phyloP scores from a whole-genome alignment of 2,329 filamentous ascomycete species.

The Colletotrichum tamarilloi region DNA sequence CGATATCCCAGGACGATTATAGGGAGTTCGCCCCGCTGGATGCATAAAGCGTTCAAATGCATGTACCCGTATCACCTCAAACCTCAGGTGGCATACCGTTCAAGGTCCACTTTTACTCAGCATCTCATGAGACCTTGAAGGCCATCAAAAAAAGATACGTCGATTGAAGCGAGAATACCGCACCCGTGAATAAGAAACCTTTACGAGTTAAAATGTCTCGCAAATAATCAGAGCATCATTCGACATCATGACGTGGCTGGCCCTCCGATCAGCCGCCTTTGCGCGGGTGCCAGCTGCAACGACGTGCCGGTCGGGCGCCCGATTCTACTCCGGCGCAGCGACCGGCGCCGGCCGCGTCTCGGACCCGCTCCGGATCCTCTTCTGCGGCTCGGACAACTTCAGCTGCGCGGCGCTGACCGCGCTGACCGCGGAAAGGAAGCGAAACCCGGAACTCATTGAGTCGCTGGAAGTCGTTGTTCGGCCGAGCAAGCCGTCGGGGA shows the following conservation, averaged over 20 bases:
- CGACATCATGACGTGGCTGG: constrained; percentile 16
- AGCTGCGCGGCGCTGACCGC: constrained; percentile 82
- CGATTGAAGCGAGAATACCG: background rate
- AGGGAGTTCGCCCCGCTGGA: no score
- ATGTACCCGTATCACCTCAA: background rate
- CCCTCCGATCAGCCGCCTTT: constrained; percentile 1
- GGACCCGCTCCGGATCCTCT: constrained; percentile 83
- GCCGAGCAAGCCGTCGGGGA: constrained; percentile 80
- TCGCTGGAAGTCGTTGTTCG: constrained; percentile 89
- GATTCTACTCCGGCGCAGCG: constrained; percentile 10
- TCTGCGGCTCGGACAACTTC: constrained; percentile 94
- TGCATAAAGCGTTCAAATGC: background rate
- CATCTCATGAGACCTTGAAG: background rate
- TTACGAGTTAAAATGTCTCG: background rate
- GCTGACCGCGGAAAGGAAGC: constrained; percentile 69
- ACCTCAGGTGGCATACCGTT: no score
- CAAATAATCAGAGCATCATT: background rate
- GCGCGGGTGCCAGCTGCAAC: background rate
- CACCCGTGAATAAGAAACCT: background rate
- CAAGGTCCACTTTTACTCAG: background rate
- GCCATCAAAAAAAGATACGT: background rate
- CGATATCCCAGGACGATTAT: no score
- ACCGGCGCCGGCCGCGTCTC: constrained; percentile 40
- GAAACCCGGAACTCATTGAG: constrained; percentile 66
- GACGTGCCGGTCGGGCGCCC: background rate